Evolutionary conservation across 2,329 filamentous ascomycete genomes (phyloP).

Genomic region (Pyricularia grisea): DNA sequence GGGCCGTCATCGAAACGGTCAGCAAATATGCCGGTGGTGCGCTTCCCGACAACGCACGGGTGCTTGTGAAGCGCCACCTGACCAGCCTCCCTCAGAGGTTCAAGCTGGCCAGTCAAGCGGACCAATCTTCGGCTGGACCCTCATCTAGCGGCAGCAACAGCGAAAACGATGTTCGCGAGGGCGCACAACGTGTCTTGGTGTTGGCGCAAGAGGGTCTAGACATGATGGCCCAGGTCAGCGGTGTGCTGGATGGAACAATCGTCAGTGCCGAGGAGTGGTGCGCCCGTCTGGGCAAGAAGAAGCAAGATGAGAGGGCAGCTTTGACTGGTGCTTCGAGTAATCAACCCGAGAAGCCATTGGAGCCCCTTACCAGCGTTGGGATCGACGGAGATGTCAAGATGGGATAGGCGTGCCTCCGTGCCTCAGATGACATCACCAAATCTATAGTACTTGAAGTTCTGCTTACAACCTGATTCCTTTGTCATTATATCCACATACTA

Average conservation of each 20-base stretch:
- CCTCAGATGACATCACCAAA: no score
- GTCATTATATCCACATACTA: background rate
- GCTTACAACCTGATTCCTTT: background rate
- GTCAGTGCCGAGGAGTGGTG: conserved; percentile 89
- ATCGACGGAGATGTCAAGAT: conserved; percentile 10
- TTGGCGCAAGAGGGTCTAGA: conserved; percentile 86
- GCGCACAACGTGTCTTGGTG: conserved; percentile 70
- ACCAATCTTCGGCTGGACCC: conserved; percentile 12
- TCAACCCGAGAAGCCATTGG: background rate
- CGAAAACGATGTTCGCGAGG: conserved; percentile 33
- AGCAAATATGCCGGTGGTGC: conserved; percentile 88
- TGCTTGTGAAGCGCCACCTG: conserved; percentile 75
- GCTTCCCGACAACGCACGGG: conserved; percentile 77
- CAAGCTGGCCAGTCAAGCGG: conserved; percentile 51
- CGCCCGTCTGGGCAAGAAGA: conserved; percentile 56
- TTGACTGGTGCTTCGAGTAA: conserved; percentile 5
- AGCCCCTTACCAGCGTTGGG: conserved; percentile 4
- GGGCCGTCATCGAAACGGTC: conserved; percentile 74
- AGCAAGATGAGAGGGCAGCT: conserved; percentile 20
- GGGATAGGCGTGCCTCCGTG: conserved; percentile 3
- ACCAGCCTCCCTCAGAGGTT: conserved; percentile 79
- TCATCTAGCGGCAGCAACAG: conserved; percentile 10
- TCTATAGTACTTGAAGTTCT: no score
- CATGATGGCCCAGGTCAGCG: conserved; percentile 87
- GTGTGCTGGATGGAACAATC: conserved; percentile 81